Conservation (phyloP, 176 grass and related monocot species). For the Avena insularis region DNA sequence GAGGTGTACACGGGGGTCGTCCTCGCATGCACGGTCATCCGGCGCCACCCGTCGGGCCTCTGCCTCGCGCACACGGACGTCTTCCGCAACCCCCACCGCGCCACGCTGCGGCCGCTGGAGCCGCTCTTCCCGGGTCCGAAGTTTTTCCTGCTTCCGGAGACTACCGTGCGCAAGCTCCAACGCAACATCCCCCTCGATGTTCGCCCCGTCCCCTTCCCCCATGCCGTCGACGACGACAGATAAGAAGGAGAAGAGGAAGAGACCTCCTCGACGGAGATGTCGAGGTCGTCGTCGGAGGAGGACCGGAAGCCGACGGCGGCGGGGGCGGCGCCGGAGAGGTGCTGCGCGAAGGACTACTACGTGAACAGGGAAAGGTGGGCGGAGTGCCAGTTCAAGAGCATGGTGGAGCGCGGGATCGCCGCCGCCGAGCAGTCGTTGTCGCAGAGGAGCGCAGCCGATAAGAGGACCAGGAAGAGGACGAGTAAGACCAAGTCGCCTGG, state of each 20-base stretch:
- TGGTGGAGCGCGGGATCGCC: slow-evolving; percentile 34
- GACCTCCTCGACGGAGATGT: background rate
- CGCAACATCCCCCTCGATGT: slow-evolving; percentile 35
- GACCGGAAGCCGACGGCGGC: background rate
- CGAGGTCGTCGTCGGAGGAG: background rate
- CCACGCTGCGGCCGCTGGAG: slow-evolving; percentile 41
- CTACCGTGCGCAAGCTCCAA: slow-evolving; percentile 45
- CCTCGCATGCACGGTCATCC: slow-evolving; percentile 57
- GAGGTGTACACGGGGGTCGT: slow-evolving; percentile 58
- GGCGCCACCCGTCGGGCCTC: slow-evolving; percentile 57
- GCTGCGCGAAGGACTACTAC: slow-evolving; percentile 42
- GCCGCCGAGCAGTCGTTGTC: background rate
- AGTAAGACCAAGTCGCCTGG: background rate
- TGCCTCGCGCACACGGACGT: slow-evolving; percentile 63
- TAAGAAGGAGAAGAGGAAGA: background rate
- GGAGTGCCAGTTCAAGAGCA: slow-evolving; percentile 9
- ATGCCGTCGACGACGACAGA: background rate
- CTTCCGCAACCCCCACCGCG: slow-evolving; percentile 60
- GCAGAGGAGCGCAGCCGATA: background rate
- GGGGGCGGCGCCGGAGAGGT: background rate
- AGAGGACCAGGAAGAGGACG: background rate
- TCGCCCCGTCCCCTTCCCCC: slow-evolving; percentile 23
- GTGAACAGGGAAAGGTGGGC: slow-evolving; percentile 43
- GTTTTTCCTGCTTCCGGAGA: slow-evolving; percentile 52
- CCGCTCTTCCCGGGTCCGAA: slow-evolving; percentile 66